A percentile compares a stretch with the other conserved stretches of the same genome.
These are phyloP conservation scores for Fusarium torulosum DNA, from an alignment of 2,329 filamentous ascomycete species.

Conservation along the genomic window DNA sequence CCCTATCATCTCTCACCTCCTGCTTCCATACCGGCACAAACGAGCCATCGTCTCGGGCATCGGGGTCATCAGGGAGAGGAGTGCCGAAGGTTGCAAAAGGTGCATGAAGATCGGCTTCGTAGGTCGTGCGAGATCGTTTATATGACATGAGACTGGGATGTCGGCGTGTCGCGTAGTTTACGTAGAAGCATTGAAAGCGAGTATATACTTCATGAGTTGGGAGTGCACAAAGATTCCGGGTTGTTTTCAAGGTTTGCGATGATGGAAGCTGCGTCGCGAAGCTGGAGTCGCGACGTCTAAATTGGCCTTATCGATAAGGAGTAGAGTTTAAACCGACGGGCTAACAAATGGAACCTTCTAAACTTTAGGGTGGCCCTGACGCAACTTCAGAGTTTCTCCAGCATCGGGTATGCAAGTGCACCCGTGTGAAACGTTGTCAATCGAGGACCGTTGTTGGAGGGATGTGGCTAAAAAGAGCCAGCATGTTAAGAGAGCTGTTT, in stretches of 20 bases:
- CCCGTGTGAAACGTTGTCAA: conserved; percentile 23
- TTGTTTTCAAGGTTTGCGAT: conserved; percentile 7
- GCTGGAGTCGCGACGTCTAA: conserved; percentile 34
- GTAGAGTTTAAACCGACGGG: conserved; percentile 14
- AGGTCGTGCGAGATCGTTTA: conserved; percentile 83
- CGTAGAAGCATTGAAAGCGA: conserved; percentile 28
- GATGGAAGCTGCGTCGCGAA: conserved; percentile 25
- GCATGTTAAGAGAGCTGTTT: conserved; percentile 10
- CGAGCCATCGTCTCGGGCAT: conserved; percentile 87
- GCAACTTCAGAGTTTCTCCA: conserved; percentile 24
- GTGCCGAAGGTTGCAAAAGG: conserved; percentile 87
- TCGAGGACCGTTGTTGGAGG: conserved; percentile 5
- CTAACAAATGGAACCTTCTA: conserved; percentile 17
- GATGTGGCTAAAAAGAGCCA: conserved; percentile 2
- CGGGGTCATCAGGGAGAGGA: conserved; percentile 82
- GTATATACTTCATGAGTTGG: background rate
- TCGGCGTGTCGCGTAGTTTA: conserved; percentile 12
- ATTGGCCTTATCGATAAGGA: conserved; percentile 40
- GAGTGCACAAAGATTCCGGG: conserved; percentile 4
- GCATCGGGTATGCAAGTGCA: conserved; percentile 25
- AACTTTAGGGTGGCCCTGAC: conserved; percentile 9
- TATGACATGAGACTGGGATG: conserved; percentile 69
- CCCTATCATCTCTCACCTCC: conserved; percentile 92
- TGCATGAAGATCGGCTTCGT: conserved; percentile 80
- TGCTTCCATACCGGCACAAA: conserved; percentile 99